Conservation (phyloP, 148 eudicot genomes). For the Spergularia bocconei region DNA sequence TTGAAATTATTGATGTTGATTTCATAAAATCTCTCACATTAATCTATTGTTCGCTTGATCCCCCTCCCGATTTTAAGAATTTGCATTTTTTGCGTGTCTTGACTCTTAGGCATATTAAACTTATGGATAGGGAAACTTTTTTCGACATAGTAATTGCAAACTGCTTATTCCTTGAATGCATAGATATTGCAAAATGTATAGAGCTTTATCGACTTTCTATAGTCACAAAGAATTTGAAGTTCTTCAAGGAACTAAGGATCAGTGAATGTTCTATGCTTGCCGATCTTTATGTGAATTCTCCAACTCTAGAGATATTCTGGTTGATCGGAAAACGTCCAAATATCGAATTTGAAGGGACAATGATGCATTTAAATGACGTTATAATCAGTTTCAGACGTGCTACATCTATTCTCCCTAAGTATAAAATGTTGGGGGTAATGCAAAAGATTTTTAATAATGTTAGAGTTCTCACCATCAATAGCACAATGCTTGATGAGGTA, state of each 20-base stretch:
- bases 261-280: constrained; percentile 6
- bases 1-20: constrained; percentile 15
- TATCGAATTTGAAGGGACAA: not conserved
- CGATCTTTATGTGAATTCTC: not conserved
- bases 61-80: constrained; percentile 5
- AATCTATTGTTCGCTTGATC: not conserved
- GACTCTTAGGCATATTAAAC: constrained; percentile 4
- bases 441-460: not conserved
- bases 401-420: not conserved
- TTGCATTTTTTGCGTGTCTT: constrained; percentile 15
- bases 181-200: constrained; percentile 19
- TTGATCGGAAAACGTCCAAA: constrained; percentile 8
- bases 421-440: not conserved
- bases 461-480: constrained; percentile 20
- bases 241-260: constrained; percentile 18
- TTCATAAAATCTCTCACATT: constrained; percentile 15
- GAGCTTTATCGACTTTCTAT: not conserved
- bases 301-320: constrained; percentile 14
- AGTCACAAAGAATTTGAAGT: not conserved
- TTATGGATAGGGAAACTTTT: not conserved
- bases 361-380: constrained; percentile 11
- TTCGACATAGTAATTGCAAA: not conserved
- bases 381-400: not conserved
- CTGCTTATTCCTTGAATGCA: not conserved
- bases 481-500: constrained; percentile 30